Evolutionary conservation across 768 basidiomycete species (phyloP).

Genomic region (Trametes sanguinea): DNA sequence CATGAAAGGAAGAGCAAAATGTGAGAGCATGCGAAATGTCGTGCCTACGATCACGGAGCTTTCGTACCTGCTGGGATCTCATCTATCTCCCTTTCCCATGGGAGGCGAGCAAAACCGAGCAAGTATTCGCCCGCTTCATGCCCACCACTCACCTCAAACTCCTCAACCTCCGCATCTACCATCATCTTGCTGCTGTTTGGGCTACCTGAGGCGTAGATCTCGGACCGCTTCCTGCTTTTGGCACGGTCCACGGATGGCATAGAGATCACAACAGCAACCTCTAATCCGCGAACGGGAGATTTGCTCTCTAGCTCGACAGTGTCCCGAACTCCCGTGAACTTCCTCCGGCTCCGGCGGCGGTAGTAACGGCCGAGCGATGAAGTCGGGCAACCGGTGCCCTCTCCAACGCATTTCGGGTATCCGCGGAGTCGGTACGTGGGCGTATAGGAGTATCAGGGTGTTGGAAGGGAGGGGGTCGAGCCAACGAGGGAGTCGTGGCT

Average conservation of each 20-base stretch:
- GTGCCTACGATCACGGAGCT: background rate
- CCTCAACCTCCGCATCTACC: slow-evolving; percentile 2
- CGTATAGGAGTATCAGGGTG: background rate
- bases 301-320: background rate
- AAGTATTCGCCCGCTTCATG: slow-evolving; percentile 17
- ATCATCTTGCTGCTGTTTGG: background rate
- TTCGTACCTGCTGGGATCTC: background rate
- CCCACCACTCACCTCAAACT: slow-evolving; percentile 1
- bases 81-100: slow-evolving; percentile 16
- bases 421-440: background rate
- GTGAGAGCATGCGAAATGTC: background rate
- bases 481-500: background rate
- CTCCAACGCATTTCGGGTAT: slow-evolving; percentile 18
- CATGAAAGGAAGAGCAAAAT: background rate
- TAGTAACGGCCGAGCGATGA: slow-evolving; percentile 2
- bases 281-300: slow-evolving; percentile 17
- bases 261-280: slow-evolving; percentile 29
- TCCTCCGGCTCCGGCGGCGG: background rate
- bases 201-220: background rate
- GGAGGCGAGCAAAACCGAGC: slow-evolving; percentile 15
- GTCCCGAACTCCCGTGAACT: background rate
- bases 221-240: background rate
- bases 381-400: slow-evolving; percentile 10
- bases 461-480: slow-evolving; percentile 5
- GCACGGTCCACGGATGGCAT: slow-evolving; percentile 27